Base-by-base conservation (phyloP, 2,329 filamentous ascomycete genomes). In the Exophiala alcalophila region DNA sequence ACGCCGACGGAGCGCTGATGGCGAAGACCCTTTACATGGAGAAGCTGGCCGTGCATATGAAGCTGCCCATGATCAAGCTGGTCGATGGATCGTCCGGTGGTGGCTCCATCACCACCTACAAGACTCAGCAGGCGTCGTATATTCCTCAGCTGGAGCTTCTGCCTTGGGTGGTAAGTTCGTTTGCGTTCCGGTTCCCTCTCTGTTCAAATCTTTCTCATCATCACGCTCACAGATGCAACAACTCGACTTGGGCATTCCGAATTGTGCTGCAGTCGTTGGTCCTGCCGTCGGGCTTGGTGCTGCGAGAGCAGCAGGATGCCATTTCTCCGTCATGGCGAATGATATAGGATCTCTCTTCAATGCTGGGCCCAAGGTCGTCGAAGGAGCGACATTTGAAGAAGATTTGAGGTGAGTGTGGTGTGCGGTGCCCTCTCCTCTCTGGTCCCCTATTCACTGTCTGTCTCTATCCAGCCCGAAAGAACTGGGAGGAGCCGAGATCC, bases 321-420 rank as follows among this genome's bases (percentile, higher is more conserved):
- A 83, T 57, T 83, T 83, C 56, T 78, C 73, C 0, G 79, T 83
- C 20, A 83, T 83, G 79, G 78, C 79, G 3, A 76, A 65, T 3
- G 77, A 83, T 56, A 67, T 83, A 2, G 80, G 79, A 0, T 69
- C 71, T 1, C 57, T 83, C 14, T 81, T 83, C 56, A 83, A 83
- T 55, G 80, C 80, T 6, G 80, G 80, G 0, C 78, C 79, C 0
- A 74, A 76, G 47, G 78, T 83, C 0, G 80, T 83, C 9, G 74
- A 76, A 33, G 66, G 71, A 4, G 80, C 80, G 1, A 83, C 79
- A 0, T 82, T 81, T 49, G 79, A 83, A 58, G 80, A 83, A 63
- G 78, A 72, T 0, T 60, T 83, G 4, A 72, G n/a, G n/a, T n/a
- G n/a, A n/a, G n/a, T n/a, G n/a, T n/a, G n/a, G n/a, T n/a, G n/a